These are phyloP conservation scores for Tolypocladium pustulatum DNA, from an alignment of 2,329 filamentous ascomycete genomes.

Conservation along the genomic window DNA sequence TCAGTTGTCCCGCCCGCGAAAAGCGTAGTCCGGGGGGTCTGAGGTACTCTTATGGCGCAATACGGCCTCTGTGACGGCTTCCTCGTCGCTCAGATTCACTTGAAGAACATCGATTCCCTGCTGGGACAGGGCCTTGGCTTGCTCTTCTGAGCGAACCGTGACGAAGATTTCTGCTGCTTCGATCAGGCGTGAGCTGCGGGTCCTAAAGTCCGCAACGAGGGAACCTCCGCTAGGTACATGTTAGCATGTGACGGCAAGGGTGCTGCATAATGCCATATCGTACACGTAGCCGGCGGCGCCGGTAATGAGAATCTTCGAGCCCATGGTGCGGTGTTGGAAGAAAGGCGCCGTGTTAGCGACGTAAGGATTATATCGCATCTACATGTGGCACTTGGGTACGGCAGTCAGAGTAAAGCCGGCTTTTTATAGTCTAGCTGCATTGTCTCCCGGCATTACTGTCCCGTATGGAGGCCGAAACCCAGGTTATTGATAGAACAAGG, in stretches of 20 bases:
- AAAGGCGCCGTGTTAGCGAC: not conserved
- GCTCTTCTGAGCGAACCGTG: not conserved
- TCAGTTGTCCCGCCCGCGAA: not conserved
- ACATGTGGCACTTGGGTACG: not conserved
- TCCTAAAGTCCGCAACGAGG: not conserved
- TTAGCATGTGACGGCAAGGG: not conserved
- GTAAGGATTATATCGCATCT: not conserved
- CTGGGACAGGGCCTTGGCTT: not conserved
- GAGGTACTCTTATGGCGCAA: not conserved
- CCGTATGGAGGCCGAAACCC: not conserved
- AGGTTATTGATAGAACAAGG: not conserved
- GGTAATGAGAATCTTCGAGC: not conserved
- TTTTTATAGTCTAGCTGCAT: not conserved
- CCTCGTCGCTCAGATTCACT: not conserved
- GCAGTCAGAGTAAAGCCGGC: not conserved
- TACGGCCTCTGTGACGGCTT: not conserved
- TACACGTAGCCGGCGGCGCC: not conserved
- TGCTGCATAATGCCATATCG: not conserved
- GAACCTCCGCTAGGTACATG: not conserved
- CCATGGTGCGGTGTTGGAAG: not conserved
- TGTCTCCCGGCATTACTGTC: not conserved
- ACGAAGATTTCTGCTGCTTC: not conserved
- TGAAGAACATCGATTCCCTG: not conserved
- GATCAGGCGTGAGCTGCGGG: not conserved
- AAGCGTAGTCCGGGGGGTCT: no score